Conservation (phyloP, 2,329 filamentous ascomycete genomes). For the Tolypocladium pustulatum region DNA sequence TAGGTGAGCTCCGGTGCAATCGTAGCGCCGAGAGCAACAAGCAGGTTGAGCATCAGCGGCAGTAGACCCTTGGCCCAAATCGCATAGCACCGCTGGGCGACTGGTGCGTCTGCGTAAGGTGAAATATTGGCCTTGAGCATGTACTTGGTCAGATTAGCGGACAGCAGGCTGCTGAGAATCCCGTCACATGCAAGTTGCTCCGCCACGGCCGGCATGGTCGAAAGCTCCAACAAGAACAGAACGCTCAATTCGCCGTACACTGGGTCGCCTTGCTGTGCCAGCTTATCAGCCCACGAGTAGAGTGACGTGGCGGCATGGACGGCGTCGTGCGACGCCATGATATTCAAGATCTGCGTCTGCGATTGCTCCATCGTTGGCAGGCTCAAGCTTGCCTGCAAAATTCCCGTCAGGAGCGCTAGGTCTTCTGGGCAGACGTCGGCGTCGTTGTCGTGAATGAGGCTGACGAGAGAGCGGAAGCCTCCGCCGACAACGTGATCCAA, state of each 20-base stretch:
- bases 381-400: conserved; percentile 74
- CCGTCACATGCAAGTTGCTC: conserved; percentile 87
- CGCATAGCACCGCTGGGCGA: conserved; percentile 64
- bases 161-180: conserved; percentile 66
- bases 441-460: conserved; percentile 68
- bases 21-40: conserved; percentile 69
- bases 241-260: conserved; percentile 90
- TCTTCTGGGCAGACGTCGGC: conserved; percentile 59
- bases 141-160: conserved; percentile 67
- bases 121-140: conserved; percentile 63
- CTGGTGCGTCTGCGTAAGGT: conserved; percentile 64
- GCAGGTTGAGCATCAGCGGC: conserved; percentile 78
- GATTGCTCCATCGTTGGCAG: conserved; percentile 66
- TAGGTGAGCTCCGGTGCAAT: conserved; percentile 76
- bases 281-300: conserved; percentile 86
- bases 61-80: conserved; percentile 88
- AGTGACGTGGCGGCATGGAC: conserved; percentile 75
- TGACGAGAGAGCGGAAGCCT: conserved; percentile 73
- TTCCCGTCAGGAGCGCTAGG: conserved; percentile 75
- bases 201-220: conserved; percentile 67
- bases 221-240: conserved; percentile 80
- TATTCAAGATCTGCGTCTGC: conserved; percentile 59
- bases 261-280: conserved; percentile 70
- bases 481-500: conserved; percentile 68
- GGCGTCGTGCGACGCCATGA: conserved; percentile 60